Evolutionary conservation across 192 early-diverging fungal species (phyloP).

Genomic region (Podila minutissima): DNA sequence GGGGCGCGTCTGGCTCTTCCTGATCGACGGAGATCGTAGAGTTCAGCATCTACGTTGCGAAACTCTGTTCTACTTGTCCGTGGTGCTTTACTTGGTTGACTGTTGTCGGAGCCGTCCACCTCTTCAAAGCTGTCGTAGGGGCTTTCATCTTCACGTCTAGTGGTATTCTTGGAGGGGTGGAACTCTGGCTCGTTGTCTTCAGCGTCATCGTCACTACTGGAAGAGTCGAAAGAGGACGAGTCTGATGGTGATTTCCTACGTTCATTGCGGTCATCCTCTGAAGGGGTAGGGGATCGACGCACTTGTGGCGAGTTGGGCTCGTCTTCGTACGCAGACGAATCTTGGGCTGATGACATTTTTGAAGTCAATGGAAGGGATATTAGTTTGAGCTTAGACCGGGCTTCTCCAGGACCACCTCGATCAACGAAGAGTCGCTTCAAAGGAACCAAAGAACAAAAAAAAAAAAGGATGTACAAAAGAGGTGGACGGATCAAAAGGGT

Average conservation of each 20-base stretch:
- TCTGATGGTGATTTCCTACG: slow-evolving; percentile 32
- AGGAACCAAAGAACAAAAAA: too few relatives aligned
- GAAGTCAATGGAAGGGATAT: too few relatives aligned
- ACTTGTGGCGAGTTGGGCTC: slow-evolving; percentile 24
- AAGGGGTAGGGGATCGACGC: slow-evolving; percentile 8
- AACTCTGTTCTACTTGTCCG: slow-evolving; percentile 50
- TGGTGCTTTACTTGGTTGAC: slow-evolving; percentile 50
- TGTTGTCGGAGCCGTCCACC: slow-evolving; percentile 40
- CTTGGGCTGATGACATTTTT: slow-evolving; percentile 24
- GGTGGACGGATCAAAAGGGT: too few relatives aligned
- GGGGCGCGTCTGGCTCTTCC: slow-evolving; percentile 54
- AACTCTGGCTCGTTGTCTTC: slow-evolving; percentile 43
- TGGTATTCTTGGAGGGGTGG: slow-evolving; percentile 4
- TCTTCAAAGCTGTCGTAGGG: slow-evolving; percentile 56
- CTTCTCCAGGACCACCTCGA: too few relatives aligned
- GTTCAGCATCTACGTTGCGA: slow-evolving; percentile 63
- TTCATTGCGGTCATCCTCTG: slow-evolving; percentile 8
- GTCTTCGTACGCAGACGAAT: slow-evolving; percentile 49
- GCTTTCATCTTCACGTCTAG: slow-evolving; percentile 31
- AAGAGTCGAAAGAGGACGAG: slow-evolving; percentile 37
- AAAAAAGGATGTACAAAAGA: too few relatives aligned
- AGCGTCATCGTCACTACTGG: slow-evolving; percentile 28
- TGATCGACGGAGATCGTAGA: slow-evolving; percentile 73
- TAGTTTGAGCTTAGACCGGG: too few relatives aligned
- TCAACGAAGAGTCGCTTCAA: too few relatives aligned